These are phyloP conservation scores for Boletus huronensis DNA, from an alignment of 768 basidiomycete species.

Conservation along the genomic window DNA sequence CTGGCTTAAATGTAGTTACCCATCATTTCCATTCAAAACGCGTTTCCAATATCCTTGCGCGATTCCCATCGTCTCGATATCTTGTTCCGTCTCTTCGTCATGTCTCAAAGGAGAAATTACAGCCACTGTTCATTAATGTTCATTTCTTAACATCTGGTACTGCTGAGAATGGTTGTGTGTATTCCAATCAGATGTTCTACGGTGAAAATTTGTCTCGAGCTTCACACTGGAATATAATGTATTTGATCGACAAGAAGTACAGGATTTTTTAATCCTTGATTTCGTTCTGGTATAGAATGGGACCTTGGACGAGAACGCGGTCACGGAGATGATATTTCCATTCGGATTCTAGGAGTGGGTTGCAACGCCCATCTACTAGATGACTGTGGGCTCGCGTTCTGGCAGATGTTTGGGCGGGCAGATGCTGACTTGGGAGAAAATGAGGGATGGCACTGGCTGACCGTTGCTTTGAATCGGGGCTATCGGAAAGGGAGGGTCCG, in stretches of 20 bases:
- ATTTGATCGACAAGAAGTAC: neutral
- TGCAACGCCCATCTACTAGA: neutral
- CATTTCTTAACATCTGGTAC: neutral
- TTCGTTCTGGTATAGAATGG: neutral
- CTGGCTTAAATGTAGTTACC: neutral
- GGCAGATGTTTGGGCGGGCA: no score
- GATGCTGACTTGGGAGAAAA: neutral
- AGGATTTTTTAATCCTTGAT: neutral
- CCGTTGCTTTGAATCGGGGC: neutral
- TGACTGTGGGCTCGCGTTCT: neutral
- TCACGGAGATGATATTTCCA: no score
- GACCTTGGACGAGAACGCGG: neutral
- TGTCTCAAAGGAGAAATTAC: neutral
- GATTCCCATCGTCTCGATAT: neutral
- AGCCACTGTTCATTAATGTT: neutral
- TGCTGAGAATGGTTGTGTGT: neutral
- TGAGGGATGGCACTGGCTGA: neutral
- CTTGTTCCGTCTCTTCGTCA: conserved; percentile 4
- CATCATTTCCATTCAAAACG: neutral
- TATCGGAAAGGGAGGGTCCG: neutral
- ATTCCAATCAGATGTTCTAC: neutral
- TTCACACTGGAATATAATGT: neutral
- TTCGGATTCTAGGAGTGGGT: neutral
- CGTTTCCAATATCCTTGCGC: neutral
- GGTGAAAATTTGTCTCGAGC: no score